Base-by-base conservation (phyloP, 176 grass and related monocot species). In the Triticum monococcum region DNA sequence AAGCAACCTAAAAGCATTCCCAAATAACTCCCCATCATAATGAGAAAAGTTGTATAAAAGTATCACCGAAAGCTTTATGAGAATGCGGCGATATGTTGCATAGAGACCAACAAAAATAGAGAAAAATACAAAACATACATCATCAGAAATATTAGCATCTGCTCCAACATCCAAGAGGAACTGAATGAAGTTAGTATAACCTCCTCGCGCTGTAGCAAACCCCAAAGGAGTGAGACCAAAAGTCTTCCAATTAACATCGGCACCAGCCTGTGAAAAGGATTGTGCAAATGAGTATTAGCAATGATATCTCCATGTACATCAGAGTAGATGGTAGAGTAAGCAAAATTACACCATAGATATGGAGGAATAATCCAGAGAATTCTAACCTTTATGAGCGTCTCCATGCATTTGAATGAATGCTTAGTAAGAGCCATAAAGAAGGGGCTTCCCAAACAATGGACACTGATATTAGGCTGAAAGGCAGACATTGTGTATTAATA, bases 181-280 rank as follows among this genome's bases (percentile, higher is more conserved):
- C 24, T 3, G 7, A 52, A 90, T 46, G 59, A 83, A 78, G 8
- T 87, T 10, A 35, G 89, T 90, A 64, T 66, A 83, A 4, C 84
- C 89, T 52, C 79, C 80, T 23, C n/a, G 2, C 12, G 3, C 7
- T n/a, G 76, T 79, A 85, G 75, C 66, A 28, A 85, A 79, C 59
- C 74, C 31, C 22, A 89, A 76, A 64, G 87, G 81, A 57, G 66
- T 9, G 33, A 2, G 1, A 72, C 11, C 0, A 11, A 31, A 63
- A 74, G 52, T 28, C 50, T 78, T 65, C 0, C 24, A 72, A 79
- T 90, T 73, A 48, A 90, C 80, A 60, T 90, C 74, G 24, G 80
- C 89, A 83, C 89, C 89, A 79, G 79, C 84, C 89, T 87, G 76
- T 72, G 68, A 67, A 84, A 78, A 84, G 12, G 3, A 52, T 83